Percentiles rank a stretch among this genome's conserved stretches.
These are phyloP conservation scores for Wickerhamiella bombiphila DNA, from an alignment of 805 yeast species.

Conservation along the genomic window DNA sequence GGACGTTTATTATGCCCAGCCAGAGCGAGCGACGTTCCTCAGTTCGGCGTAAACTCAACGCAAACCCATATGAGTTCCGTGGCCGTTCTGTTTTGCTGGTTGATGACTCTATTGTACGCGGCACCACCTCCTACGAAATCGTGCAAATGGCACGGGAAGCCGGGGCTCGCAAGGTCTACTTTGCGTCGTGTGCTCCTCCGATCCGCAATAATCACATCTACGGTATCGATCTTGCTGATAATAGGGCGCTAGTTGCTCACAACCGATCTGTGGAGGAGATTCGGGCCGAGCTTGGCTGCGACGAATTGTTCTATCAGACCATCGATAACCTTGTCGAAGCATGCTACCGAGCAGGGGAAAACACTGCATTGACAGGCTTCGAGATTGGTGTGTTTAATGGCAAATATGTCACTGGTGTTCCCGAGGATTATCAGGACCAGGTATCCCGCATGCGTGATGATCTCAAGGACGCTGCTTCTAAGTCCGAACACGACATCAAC, in stretches of 20 bases:
- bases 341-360: slow-evolving; percentile 34
- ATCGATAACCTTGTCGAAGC: slow-evolving; percentile 72
- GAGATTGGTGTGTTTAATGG: slow-evolving; percentile 98
- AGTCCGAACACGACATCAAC: slow-evolving; percentile 64
- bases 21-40: slow-evolving; percentile 87
- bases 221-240: slow-evolving; percentile 95
- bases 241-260: slow-evolving; percentile 83
- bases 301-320: slow-evolving; percentile 76
- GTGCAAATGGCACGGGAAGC: slow-evolving; percentile 98
- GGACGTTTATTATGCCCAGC: slow-evolving; percentile 97
- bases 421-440: slow-evolving; percentile 64
- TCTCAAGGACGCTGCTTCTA: slow-evolving; percentile 49
- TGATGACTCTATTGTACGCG: slow-evolving; percentile 95
- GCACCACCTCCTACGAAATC: slow-evolving; percentile 92
- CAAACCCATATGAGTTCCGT: slow-evolving; percentile 85
- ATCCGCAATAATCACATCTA: slow-evolving; percentile 90
- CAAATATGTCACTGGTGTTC: slow-evolving; percentile 84
- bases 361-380: slow-evolving; percentile 38
- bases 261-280: slow-evolving; percentile 61
- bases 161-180: slow-evolving; percentile 87
- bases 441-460: slow-evolving; percentile 71
- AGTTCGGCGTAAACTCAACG: slow-evolving; percentile 87
- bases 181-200: slow-evolving; percentile 98
- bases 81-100: slow-evolving; percentile 77
- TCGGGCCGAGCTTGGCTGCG: slow-evolving; percentile 72